Conservation (phyloP, 2,329 filamentous ascomycete genomes). For the Pleomassaria siparia region DNA sequence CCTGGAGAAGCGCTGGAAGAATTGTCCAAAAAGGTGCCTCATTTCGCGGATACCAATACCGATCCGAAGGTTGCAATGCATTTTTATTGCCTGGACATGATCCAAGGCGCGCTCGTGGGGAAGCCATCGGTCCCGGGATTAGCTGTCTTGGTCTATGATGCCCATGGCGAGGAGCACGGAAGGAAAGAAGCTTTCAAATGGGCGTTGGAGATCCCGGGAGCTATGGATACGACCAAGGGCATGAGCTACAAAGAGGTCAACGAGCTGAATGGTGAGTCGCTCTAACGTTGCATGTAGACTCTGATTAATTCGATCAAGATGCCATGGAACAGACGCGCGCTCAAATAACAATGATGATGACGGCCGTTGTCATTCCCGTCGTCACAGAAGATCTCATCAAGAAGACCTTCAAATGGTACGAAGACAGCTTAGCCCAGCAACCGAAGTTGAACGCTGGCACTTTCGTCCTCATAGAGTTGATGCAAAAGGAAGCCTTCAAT, state of each 20-base stretch:
- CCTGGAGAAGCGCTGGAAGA: slow-evolving; percentile 9
- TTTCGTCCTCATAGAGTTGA: slow-evolving; percentile 18
- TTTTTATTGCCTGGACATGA: slow-evolving; percentile 21
- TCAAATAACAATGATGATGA: slow-evolving; percentile 16
- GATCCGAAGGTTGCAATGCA: slow-evolving; percentile 36
- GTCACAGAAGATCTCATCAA: slow-evolving; percentile 11
- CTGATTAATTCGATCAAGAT: background rate
- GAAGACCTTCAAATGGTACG: slow-evolving; percentile 16
- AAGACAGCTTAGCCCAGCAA: slow-evolving; percentile 10
- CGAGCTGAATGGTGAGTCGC: slow-evolving; percentile 16
- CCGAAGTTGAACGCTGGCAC: slow-evolving; percentile 17
- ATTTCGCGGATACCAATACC: slow-evolving; percentile 16
- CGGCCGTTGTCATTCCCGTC: slow-evolving; percentile 11
- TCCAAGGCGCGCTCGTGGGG: slow-evolving; percentile 19
- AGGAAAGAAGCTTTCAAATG: slow-evolving; percentile 29
- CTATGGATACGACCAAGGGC: slow-evolving; percentile 21
- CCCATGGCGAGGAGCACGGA: slow-evolving; percentile 33
- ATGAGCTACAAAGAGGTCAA: slow-evolving; percentile 24
- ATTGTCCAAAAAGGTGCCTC: slow-evolving; percentile 21
- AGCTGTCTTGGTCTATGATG: slow-evolving; percentile 31
- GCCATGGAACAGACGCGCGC: slow-evolving; percentile 8
- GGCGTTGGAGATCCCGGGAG: slow-evolving; percentile 28
- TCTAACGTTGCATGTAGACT: background rate
- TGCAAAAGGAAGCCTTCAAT: slow-evolving; percentile 19
- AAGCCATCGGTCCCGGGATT: slow-evolving; percentile 20